Evolutionary conservation across 2,329 filamentous ascomycete genomes (phyloP), one percentile per base, ranked within the genome.

Genomic region (Fonsecaea multimorphosa): DNA sequence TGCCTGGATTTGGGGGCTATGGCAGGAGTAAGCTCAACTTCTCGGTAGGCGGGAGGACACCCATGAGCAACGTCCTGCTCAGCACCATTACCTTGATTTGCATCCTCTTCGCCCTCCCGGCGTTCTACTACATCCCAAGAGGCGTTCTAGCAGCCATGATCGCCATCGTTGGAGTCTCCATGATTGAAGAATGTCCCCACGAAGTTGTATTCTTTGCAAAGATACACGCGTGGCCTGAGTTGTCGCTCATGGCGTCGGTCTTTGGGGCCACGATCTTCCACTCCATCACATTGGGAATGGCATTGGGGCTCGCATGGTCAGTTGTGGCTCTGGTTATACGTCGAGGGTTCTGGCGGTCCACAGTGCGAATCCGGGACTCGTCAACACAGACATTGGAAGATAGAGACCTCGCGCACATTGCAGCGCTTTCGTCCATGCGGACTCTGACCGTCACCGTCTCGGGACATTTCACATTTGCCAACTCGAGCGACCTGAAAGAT

Each of bases 161-260:
- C 22, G 58, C 58, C 9, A 49, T 61, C 11, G 58, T 61, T 19
- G 58, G 58, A 11, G 31, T 53, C 5, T 61, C 58, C 4, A 61
- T 61, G 58, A 36, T 61, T n/a, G 58, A 61, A 31, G 58, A 61
- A 40, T 61, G 58, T 44, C 58, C 58, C 6, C 58, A 61, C 19
- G 58, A 61, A 19, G 54, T 61, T 22, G 3, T 44, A 5, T 61
- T 61, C 46, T 61, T 61, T 34, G 49, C 32, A 5, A 34, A 40
- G 19, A 61, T 54, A 34, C 46, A 32, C 31, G 58, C 58, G 11
- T 53, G 49, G 58, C 29, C 49, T 16, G 58, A 61, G 24, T 49
- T 61, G 19, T 24, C 46, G 2, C 58, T 61, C 19, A 61, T 61
- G 58, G 58, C 58, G 19, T 5, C 16, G 31, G 58, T 61, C 24